These are phyloP conservation scores for Straminergon stramineum DNA, from an alignment of 225 moss, liverwort and hornwort species.

Conservation along the genomic window DNA sequence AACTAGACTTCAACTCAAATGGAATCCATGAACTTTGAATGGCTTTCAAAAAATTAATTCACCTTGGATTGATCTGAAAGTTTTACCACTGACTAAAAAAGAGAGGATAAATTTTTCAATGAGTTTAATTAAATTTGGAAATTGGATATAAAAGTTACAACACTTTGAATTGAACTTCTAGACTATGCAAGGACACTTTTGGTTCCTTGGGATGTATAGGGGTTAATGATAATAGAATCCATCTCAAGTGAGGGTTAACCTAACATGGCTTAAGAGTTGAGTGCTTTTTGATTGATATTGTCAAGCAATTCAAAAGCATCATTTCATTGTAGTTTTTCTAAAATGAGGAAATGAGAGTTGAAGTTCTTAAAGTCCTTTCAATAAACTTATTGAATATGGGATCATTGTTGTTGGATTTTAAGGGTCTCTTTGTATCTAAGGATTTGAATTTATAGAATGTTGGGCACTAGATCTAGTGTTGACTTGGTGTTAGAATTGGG, in stretches of 20 bases:
- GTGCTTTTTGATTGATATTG: background rate
- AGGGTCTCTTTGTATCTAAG: background rate
- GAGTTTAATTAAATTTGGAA: too few relatives aligned
- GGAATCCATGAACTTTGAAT: too few relatives aligned
- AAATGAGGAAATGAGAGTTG: background rate
- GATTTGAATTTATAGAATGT: background rate
- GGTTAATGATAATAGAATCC: background rate
- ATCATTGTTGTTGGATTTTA: background rate
- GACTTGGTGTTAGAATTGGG: background rate
- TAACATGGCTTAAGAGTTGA: background rate
- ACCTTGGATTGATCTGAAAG: too few relatives aligned
- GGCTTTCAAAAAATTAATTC: too few relatives aligned
- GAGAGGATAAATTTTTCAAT: too few relatives aligned
- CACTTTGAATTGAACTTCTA: too few relatives aligned
- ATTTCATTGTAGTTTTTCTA: background rate
- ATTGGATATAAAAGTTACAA: too few relatives aligned
- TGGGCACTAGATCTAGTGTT: background rate
- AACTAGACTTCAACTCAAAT: too few relatives aligned
- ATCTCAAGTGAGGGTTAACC: background rate
- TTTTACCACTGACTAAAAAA: too few relatives aligned
- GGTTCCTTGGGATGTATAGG: too few relatives aligned
- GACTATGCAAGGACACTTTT: too few relatives aligned
- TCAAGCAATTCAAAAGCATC: background rate
- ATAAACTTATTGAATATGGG: background rate
- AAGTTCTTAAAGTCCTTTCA: background rate